Evolutionary conservation across 208 protist genomes (phyloP).

Genomic region (Acanthamoeba royreba): DNA sequence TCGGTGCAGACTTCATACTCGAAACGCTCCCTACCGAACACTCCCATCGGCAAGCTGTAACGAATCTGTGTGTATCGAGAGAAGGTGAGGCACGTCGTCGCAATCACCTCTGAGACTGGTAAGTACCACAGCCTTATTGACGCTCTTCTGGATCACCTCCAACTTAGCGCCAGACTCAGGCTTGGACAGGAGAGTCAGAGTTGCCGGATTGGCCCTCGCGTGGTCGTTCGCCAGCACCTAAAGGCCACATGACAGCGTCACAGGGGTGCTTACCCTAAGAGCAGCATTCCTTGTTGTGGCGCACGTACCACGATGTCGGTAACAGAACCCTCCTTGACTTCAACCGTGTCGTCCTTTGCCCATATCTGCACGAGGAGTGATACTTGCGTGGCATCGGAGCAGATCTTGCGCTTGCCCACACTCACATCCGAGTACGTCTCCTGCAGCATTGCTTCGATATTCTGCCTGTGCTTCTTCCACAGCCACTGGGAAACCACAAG

Average conservation of each 20-base stretch:
- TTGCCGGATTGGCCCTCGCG: background rate
- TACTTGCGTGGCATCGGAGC: background rate
- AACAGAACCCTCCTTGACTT: background rate
- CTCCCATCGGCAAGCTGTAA: background rate
- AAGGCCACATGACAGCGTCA: background rate
- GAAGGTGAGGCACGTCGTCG: background rate
- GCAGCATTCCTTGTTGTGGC: too few relatives aligned
- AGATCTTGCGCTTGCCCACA: background rate
- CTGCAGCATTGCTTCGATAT: background rate
- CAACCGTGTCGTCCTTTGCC: background rate
- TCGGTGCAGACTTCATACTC: slow-evolving; percentile 10
- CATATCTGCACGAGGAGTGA: background rate
- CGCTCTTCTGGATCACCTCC: background rate
- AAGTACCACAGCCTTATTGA: background rate
- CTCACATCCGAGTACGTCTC: background rate
- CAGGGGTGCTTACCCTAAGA: background rate
- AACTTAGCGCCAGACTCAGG: background rate
- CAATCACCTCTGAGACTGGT: background rate
- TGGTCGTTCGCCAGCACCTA: slow-evolving; percentile 40
- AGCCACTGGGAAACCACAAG: slow-evolving; percentile 3
- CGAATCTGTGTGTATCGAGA: background rate
- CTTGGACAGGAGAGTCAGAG: background rate
- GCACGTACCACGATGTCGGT: background rate
- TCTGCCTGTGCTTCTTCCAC: background rate
- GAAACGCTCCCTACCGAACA: background rate